These are phyloP conservation scores for Halophytophthora polymorphica DNA, from an alignment of 352 stramenopile species.

Conservation along the genomic window DNA sequence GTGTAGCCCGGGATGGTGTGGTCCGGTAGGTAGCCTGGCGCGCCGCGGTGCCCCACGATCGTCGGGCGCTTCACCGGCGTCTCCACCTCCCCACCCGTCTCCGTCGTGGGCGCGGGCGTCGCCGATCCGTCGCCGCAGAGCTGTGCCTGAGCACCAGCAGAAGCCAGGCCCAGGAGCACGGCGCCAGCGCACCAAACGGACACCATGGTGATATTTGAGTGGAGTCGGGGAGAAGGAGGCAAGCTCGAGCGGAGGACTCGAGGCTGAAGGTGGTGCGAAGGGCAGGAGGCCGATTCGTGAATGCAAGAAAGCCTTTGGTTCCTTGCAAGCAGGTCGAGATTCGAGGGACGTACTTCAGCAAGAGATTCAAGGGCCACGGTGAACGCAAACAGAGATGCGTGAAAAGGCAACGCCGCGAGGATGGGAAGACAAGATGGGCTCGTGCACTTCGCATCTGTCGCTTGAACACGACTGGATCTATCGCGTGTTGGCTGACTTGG, in stretches of 20 bases:
- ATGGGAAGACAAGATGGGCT: too few relatives aligned
- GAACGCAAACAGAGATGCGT: too few relatives aligned
- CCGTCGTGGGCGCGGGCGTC: constrained; percentile 20
- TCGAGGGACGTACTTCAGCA: too few relatives aligned
- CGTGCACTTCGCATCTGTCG: too few relatives aligned
- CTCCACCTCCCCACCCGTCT: neutral
- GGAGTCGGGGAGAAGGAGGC: constrained; percentile 6
- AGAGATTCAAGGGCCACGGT: too few relatives aligned
- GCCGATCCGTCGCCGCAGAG: constrained; percentile 29
- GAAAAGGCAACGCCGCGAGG: too few relatives aligned
- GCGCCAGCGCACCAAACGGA: constrained; percentile 33
- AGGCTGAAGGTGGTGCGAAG: neutral
- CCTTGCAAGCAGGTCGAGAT: too few relatives aligned
- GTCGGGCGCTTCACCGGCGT: constrained; percentile 39
- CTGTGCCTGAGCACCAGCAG: constrained; percentile 21
- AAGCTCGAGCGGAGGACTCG: constrained; percentile 1
- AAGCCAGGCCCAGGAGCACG: constrained; percentile 25
- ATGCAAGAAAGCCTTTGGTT: constrained; percentile 15
- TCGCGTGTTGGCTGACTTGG: neutral
- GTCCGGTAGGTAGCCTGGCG: constrained; percentile 88
- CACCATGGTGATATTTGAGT: constrained; percentile 30
- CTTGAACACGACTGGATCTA: too few relatives aligned
- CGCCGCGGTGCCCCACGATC: constrained; percentile 83
- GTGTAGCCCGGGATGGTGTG: constrained; percentile 89
- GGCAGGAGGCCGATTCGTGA: constrained; percentile 13